Conservation (phyloP, 2,329 filamentous ascomycete species). For the Chalara sp. region DNA sequence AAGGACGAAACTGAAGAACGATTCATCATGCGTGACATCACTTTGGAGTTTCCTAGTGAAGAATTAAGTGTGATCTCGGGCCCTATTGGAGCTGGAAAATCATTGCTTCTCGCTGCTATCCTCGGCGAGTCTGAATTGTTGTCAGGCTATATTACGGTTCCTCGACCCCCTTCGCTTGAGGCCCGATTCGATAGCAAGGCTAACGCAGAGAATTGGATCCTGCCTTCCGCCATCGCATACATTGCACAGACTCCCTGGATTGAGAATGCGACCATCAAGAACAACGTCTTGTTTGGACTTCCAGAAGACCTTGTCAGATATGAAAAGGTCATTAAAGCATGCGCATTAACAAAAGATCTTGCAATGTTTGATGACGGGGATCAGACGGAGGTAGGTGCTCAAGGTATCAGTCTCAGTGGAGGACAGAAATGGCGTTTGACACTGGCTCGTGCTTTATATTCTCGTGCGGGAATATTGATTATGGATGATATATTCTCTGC, state of each 20-base stretch:
- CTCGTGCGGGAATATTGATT: conserved; percentile 64
- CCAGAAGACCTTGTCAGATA: conserved; percentile 62
- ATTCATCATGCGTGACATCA: conserved; percentile 60
- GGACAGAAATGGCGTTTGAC: conserved; percentile 78
- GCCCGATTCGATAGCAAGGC: conserved; percentile 57
- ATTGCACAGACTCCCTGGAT: conserved; percentile 79
- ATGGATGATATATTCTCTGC: conserved; percentile 77
- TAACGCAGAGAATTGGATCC: conserved; percentile 54
- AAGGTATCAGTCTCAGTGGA: conserved; percentile 75
- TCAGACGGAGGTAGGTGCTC: conserved; percentile 71
- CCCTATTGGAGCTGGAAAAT: conserved; percentile 72
- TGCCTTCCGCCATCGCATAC: conserved; percentile 61
- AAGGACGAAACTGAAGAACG: conserved; percentile 46
- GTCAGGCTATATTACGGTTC: conserved; percentile 50
- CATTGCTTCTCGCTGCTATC: conserved; percentile 63
- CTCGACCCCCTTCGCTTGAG: conserved; percentile 38
- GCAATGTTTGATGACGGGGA: conserved; percentile 70
- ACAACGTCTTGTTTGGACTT: conserved; percentile 72
- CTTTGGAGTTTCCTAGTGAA: conserved; percentile 56
- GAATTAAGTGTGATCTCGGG: conserved; percentile 70
- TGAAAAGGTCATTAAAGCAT: conserved; percentile 59
- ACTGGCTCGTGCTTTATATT: conserved; percentile 72
- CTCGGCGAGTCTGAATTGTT: conserved; percentile 68
- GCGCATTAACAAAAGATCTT: conserved; percentile 67
- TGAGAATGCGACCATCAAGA: conserved; percentile 68